Evolutionary conservation across 2,329 filamentous ascomycete species (phyloP), one percentile per base, ranked within the genome.

Genomic region (Microcera coccophila): DNA sequence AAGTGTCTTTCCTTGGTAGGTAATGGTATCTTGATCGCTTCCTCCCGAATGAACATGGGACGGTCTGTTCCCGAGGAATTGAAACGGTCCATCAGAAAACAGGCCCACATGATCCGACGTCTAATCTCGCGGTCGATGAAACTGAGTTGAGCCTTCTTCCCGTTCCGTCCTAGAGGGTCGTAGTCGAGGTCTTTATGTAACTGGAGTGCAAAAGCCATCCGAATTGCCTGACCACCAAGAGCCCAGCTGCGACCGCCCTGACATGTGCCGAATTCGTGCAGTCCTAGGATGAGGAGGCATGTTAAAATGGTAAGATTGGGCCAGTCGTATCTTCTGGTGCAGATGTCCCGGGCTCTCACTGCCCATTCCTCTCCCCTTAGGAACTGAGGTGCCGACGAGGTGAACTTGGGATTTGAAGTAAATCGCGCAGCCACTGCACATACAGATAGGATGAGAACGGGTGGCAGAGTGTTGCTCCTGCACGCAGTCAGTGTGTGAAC

Each of bases 171-270:
- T 26, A 80, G 67, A 0, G 87, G 86, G 54, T 95, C 89, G 58
- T 86, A 81, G 49, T 95, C 89, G 20, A 95, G 75, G 62, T 97
- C 93, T 60, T 85, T 87, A 69, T 98, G 93, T 20, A 98, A 71
- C 62, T 97, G 91, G 35, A 98, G 72, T 12, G 93, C 93, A 65
- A 95, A 96, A 8, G 91, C 93, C 93, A 97, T 97, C 29, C 93
- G 80, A 59, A 95, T 90, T 12, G 91, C 93, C 73, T 95, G 90
- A 1, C 93, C 93, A 15, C 90, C 90, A 50, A 97, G 80, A 46
- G 94, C 88, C 93, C 93, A 98, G 62, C 90, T 96, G 52, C 91
- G 80, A 12, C 90, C 91, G 44, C 93, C 93, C 62, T 97, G 91
- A 61, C 93, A 97, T 11, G 91, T 97, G 42, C 93, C 93, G 57